These are phyloP conservation scores for Bruguiera parviflora DNA, from an alignment of 345 rosid species.

Conservation along the genomic window DNA sequence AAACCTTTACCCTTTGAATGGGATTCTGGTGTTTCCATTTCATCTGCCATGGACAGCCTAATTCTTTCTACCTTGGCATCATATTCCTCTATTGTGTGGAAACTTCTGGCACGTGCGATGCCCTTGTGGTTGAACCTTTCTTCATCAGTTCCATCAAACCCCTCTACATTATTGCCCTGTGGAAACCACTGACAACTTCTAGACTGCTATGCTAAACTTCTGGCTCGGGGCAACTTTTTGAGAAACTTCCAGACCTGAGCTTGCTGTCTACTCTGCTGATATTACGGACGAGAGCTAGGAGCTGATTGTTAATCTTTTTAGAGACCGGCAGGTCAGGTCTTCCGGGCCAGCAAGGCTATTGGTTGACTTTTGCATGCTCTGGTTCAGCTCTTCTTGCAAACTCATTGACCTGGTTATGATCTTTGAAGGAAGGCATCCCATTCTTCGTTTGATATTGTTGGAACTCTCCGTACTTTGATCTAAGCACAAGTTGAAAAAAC, in stretches of 20 bases:
- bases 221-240: neutral
- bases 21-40: neutral
- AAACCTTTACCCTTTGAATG: neutral
- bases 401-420: conserved; percentile 33
- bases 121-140: neutral
- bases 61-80: conserved; percentile 30
- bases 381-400: conserved; percentile 25
- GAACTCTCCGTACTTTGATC: neutral
- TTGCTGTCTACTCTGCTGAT: conserved; percentile 2
- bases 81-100: conserved; percentile 39
- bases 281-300: conserved; percentile 21
- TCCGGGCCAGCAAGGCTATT: neutral
- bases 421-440: conserved; percentile 48
- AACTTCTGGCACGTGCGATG: conserved; percentile 21
- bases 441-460: conserved; percentile 6
- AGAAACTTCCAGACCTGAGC: conserved; percentile 5
- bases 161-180: conserved; percentile 4
- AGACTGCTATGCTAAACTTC: neutral
- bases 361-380: conserved; percentile 17
- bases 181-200: conserved; percentile 28
- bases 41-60: conserved; percentile 7
- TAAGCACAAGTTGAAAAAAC: neutral
- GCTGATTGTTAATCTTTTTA: conserved; percentile 14
- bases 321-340: conserved; percentile 2
- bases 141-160: conserved; percentile 9